Evolutionary conservation across 768 basidiomycete species (phyloP).

Genomic region (Cystobasidium ongulense): DNA sequence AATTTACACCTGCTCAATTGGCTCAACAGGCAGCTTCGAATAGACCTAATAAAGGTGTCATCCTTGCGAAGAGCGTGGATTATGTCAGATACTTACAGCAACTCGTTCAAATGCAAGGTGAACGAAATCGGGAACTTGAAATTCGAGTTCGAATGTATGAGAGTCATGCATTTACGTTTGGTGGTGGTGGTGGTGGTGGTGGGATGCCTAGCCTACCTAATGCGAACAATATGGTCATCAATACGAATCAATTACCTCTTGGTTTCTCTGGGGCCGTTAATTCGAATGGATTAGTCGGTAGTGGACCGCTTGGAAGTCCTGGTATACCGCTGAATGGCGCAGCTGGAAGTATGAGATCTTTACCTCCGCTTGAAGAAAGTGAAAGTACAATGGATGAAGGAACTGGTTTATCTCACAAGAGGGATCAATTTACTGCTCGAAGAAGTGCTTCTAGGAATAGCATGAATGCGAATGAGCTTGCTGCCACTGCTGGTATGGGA

Average conservation of each 20-base stretch:
- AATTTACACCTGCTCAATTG: slow-evolving; percentile 19
- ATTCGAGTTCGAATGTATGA: not conserved
- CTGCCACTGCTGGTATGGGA: not conserved
- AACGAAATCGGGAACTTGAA: slow-evolving; percentile 33
- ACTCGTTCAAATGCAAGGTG: slow-evolving; percentile 33
- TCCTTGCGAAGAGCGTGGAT: slow-evolving; percentile 71
- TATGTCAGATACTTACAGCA: slow-evolving; percentile 50
- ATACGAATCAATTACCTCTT: not conserved
- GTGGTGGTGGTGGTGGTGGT: too few species aligned
- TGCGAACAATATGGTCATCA: too few species aligned
- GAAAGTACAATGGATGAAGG: slow-evolving; percentile 1
- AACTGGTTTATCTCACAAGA: not conserved
- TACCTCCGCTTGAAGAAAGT: not conserved
- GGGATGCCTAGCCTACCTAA: not conserved
- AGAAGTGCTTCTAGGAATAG: not conserved
- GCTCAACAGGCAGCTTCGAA: slow-evolving; percentile 45
- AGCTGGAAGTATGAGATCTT: not conserved
- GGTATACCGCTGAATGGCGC: not conserved
- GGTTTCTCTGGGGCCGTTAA: not conserved
- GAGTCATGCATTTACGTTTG: not conserved
- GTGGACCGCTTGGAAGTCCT: not conserved
- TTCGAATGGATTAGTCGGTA: not conserved
- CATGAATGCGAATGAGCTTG: not conserved
- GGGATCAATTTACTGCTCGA: slow-evolving; percentile 4
- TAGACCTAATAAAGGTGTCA: slow-evolving; percentile 93